Evolutionary conservation across 1,284 basidiomycete genomes (phyloP).

Genomic region (Psilocybe mexicana): DNA sequence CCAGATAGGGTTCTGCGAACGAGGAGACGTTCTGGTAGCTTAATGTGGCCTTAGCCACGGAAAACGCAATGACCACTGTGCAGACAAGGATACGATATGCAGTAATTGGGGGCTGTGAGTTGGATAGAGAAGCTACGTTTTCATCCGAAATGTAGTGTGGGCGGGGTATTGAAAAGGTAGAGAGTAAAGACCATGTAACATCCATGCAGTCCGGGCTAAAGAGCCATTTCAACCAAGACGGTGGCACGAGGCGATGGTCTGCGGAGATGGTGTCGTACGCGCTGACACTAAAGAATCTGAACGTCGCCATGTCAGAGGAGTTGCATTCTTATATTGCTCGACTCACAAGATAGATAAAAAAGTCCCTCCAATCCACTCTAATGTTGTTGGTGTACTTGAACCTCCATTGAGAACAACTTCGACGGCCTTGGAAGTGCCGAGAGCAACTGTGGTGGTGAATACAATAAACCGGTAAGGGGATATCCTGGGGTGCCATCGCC

Average conservation of each 20-base stretch:
- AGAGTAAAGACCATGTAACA: neutral
- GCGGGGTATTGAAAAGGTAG: neutral
- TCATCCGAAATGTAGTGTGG: slow-evolving; percentile 1
- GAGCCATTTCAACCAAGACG: slow-evolving; percentile 1
- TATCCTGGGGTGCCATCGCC: neutral
- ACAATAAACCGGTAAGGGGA: slow-evolving; percentile 1
- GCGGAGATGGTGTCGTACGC: neutral
- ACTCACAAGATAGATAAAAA: slow-evolving; percentile 1
- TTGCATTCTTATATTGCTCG: neutral
- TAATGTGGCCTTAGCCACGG: slow-evolving; percentile 3
- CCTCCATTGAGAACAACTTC: neutral
- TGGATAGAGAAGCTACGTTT: neutral
- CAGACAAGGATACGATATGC: slow-evolving; percentile 5
- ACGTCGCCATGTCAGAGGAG: neutral
- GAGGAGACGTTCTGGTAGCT: neutral
- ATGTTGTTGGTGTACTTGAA: neutral
- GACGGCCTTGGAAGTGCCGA: slow-evolving; percentile 1
- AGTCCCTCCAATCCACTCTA: slow-evolving; percentile 5
- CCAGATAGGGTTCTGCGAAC: neutral
- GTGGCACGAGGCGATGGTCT: neutral
- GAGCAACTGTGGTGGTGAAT: neutral
- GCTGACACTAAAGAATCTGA: neutral
- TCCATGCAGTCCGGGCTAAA: slow-evolving; percentile 9
- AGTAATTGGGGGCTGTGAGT: neutral
- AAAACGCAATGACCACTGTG: slow-evolving; percentile 1